These are phyloP conservation scores for Moricandia moricandioides DNA, from an alignment of 345 rosid species.

Conservation along the genomic window DNA sequence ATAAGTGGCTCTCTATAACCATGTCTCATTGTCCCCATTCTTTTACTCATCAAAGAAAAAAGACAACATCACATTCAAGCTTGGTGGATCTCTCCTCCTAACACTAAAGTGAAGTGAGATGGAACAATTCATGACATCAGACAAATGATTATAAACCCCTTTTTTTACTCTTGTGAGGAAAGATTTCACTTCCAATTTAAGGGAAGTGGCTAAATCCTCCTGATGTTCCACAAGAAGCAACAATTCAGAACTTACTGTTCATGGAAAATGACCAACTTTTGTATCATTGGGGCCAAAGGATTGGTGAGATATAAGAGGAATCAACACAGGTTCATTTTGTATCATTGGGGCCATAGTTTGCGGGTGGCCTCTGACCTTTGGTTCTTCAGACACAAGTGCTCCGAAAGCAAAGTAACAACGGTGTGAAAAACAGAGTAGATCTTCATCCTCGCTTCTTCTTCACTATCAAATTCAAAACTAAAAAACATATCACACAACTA, in stretches of 20 bases:
- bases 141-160: not conserved
- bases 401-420: slow-evolving; percentile 80
- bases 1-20: slow-evolving; percentile 31
- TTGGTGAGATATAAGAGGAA: slow-evolving; percentile 30
- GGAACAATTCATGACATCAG: slow-evolving; percentile 33
- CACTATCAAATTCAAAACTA: slow-evolving; percentile 40
- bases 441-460: slow-evolving; percentile 79
- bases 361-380: slow-evolving; percentile 57
- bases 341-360: no score
- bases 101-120: slow-evolving; percentile 28
- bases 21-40: slow-evolving; percentile 36
- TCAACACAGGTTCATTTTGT: slow-evolving; percentile 15
- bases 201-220: slow-evolving; percentile 33
- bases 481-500: not conserved
- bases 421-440: slow-evolving; percentile 68
- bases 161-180: slow-evolving; percentile 23
- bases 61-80: slow-evolving; percentile 38
- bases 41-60: slow-evolving; percentile 31
- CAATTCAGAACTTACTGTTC: slow-evolving; percentile 54
- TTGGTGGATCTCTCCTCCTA: slow-evolving; percentile 39
- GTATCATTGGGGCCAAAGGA: slow-evolving; percentile 43
- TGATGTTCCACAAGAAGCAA: no score
- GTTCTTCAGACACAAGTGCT: slow-evolving; percentile 68
- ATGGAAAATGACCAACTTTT: slow-evolving; percentile 52
- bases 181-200: slow-evolving; percentile 34